Conservation (phyloP, 2,329 filamentous ascomycete species). For the Aureobasidium sp. region DNA sequence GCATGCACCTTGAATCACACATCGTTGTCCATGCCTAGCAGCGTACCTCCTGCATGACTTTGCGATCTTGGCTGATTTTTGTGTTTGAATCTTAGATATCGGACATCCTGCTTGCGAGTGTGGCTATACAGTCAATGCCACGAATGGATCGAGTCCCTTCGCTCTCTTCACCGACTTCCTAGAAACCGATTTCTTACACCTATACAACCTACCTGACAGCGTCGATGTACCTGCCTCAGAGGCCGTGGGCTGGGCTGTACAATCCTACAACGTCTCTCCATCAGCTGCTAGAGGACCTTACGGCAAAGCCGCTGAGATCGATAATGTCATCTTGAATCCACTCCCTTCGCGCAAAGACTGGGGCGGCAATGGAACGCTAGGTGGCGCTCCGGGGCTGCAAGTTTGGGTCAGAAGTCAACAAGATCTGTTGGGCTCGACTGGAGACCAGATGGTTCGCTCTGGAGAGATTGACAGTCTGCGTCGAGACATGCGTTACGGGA, state of each 20-base stretch:
- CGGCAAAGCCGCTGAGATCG: conserved; percentile 55
- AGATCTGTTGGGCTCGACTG: conserved; percentile 25
- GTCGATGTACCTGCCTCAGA: conserved; percentile 9
- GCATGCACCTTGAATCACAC: neutral
- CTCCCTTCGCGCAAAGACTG: conserved; percentile 38
- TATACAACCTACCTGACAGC: conserved; percentile 38
- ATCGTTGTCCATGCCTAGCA: neutral
- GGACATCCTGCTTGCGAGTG: conserved; percentile 52
- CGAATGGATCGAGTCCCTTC: conserved; percentile 28
- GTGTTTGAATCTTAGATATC: neutral
- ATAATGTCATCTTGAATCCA: conserved; percentile 53
- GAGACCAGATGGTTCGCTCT: conserved; percentile 46
- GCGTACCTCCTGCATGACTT: neutral
- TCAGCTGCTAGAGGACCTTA: conserved; percentile 54
- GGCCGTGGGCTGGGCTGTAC: conserved; percentile 55
- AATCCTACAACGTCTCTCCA: conserved; percentile 60
- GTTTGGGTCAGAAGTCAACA: conserved; percentile 46
- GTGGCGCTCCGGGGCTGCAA: conserved; percentile 47
- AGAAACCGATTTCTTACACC: conserved; percentile 64
- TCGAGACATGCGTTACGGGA: conserved; percentile 61
- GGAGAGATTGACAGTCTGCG: conserved; percentile 59
- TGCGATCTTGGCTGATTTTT: neutral
- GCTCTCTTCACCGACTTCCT: conserved; percentile 61
- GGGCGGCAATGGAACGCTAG: conserved; percentile 39
- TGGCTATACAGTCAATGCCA: conserved; percentile 56